These are phyloP conservation scores for Hordeum pubiflorum DNA, from an alignment of 202 grass and related monocot species.

Conservation along the genomic window DNA sequence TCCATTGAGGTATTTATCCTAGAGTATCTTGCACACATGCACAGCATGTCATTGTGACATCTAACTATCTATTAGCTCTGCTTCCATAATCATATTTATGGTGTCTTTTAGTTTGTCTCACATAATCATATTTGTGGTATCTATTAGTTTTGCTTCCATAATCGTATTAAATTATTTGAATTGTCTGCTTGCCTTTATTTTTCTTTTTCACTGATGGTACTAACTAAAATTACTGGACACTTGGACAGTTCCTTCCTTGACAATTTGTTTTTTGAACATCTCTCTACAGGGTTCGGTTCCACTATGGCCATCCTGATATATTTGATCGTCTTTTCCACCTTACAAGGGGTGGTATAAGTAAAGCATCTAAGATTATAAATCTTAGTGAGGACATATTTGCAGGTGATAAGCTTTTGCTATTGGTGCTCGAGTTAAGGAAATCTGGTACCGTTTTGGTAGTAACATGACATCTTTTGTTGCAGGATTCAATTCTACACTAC, in stretches of 20 bases:
- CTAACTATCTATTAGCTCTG: neutral
- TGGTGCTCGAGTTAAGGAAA: neutral
- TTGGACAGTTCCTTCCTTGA: neutral
- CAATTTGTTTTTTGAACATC: neutral
- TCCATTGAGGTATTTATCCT: slow-evolving; percentile 61
- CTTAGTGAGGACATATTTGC: slow-evolving; percentile 99
- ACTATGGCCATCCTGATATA: slow-evolving; percentile 97
- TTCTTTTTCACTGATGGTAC: neutral
- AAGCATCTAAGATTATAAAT: slow-evolving; percentile 98
- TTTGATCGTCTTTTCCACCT: slow-evolving; percentile 96
- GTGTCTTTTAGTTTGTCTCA: too few species aligned
- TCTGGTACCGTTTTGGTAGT: neutral
- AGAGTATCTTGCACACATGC: neutral
- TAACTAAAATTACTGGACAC: neutral
- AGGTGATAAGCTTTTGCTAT: slow-evolving; percentile 34
- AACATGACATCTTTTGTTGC: slow-evolving; percentile 20
- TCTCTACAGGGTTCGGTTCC: slow-evolving; percentile 80
- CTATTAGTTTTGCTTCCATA: slow-evolving; percentile 7
- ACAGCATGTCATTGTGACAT: neutral
- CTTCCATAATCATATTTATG: neutral
- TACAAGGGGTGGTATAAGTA: slow-evolving; percentile 88
- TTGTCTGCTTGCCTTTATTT: neutral
- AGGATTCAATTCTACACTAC: slow-evolving; percentile 99
- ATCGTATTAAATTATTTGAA: neutral
- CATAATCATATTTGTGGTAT: neutral